Conservation (phyloP, 208 protist genomes). For the Leishmania martiniquensis region DNA sequence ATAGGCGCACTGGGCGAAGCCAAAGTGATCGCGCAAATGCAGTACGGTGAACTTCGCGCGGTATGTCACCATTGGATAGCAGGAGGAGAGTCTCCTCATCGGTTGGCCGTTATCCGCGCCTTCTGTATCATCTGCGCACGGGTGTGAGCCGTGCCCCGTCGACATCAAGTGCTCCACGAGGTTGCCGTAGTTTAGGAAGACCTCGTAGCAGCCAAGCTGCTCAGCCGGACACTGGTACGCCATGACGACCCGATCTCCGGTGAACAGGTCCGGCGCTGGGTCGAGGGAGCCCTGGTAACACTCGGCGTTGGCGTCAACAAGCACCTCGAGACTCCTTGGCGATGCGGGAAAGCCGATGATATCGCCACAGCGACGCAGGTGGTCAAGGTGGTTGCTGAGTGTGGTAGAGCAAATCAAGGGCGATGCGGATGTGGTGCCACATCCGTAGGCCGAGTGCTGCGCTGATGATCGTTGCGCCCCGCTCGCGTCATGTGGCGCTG, state of each 20-base stretch:
- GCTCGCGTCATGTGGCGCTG: constrained; percentile 11
- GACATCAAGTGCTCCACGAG: constrained; percentile 55
- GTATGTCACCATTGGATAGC: constrained; percentile 51
- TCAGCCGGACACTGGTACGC: constrained; percentile 44
- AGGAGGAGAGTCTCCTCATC: constrained; percentile 9
- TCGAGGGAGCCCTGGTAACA: constrained; percentile 30
- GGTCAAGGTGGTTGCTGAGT: constrained; percentile 33
- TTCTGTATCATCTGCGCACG: not conserved
- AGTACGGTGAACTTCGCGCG: constrained; percentile 48
- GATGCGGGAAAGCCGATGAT: constrained; percentile 48
- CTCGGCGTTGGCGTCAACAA: constrained; percentile 41
- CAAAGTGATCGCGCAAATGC: constrained; percentile 47
- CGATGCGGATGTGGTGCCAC: not conserved
- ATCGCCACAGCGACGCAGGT: constrained; percentile 36
- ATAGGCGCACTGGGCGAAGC: constrained; percentile 41
- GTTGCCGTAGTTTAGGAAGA: constrained; percentile 71
- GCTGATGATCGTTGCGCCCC: not conserved
- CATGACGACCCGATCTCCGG: constrained; percentile 21
- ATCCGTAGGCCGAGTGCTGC: not conserved
- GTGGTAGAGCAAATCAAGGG: constrained; percentile 22
- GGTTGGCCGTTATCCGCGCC: not conserved
- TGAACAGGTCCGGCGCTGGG: constrained; percentile 6
- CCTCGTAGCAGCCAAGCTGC: constrained; percentile 33
- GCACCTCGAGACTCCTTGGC: constrained; percentile 58
- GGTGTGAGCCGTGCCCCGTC: constrained; percentile 30